Percentiles rank a stretch among this genome's conserved stretches.
Conservation (phyloP, 371 early-diverging fungal genomes). For the Syncephalastrum sp. region DNA sequence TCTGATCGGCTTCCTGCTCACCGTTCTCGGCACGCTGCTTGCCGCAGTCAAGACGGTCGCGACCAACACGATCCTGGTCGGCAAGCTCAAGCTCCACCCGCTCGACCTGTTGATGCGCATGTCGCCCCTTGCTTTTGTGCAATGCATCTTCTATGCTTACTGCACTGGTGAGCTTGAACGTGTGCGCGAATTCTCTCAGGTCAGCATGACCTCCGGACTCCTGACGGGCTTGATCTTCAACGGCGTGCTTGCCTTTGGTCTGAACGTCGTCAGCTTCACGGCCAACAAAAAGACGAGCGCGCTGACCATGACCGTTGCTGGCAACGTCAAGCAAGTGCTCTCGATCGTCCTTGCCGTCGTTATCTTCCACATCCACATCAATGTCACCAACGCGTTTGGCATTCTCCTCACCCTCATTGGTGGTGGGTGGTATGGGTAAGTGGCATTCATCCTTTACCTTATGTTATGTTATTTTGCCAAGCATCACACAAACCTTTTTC, state of each 20-base stretch:
- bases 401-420: conserved; percentile 78
- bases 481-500: no score
- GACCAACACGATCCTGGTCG: conserved; percentile 81
- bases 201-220: conserved; percentile 47
- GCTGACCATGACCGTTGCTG: conserved; percentile 87
- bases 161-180: conserved; percentile 67
- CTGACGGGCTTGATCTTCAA: conserved; percentile 65
- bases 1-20: conserved; percentile 67
- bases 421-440: conserved; percentile 64
- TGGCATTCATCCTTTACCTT: conserved; percentile 1
- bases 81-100: conserved; percentile 76
- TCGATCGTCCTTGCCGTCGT: conserved; percentile 76
- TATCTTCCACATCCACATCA: conserved; percentile 72
- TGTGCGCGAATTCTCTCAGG: conserved; percentile 48
- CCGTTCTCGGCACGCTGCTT: conserved; percentile 78
- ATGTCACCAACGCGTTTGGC: conserved; percentile 66
- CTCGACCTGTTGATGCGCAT: conserved; percentile 81
- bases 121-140: conserved; percentile 79
- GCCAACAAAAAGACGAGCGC: conserved; percentile 85
- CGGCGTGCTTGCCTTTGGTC: conserved; percentile 79
- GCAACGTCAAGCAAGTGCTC: conserved; percentile 85
- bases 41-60: conserved; percentile 84
- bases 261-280: conserved; percentile 81
- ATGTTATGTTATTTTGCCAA: not conserved
- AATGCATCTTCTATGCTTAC: conserved; percentile 67